Evolutionary conservation across 192 early-diverging fungal species (phyloP).

Genomic region (Podila minutissima): DNA sequence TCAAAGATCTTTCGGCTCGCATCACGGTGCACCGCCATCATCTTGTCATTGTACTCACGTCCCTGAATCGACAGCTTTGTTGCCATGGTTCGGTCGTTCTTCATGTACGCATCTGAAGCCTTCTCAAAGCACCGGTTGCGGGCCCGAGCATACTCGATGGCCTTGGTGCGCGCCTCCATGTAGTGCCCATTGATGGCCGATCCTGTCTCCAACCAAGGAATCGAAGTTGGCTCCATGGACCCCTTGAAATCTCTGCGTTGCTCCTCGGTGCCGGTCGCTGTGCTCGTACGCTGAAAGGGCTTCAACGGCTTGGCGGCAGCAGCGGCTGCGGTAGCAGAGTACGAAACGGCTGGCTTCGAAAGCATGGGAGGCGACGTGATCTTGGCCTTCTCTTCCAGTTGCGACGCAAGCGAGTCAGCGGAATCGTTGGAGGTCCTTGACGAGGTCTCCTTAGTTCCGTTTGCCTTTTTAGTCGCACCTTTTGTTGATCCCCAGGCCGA

Average conservation of each 20-base stretch:
- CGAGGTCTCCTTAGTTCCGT: slow-evolving; percentile 2
- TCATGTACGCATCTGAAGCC: slow-evolving; percentile 55
- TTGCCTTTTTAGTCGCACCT: slow-evolving; percentile 6
- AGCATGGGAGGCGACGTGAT: slow-evolving; percentile 17
- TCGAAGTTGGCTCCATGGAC: slow-evolving; percentile 17
- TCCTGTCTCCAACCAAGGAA: slow-evolving; percentile 64
- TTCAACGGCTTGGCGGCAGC: slow-evolving; percentile 51
- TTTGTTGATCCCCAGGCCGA: slow-evolving; percentile 1
- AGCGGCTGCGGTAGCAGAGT: slow-evolving; percentile 44
- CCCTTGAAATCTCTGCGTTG: slow-evolving; percentile 13
- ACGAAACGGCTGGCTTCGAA: slow-evolving; percentile 12
- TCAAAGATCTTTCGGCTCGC: slow-evolving; percentile 61
- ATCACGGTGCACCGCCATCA: slow-evolving; percentile 58
- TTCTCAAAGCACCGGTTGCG: slow-evolving; percentile 59
- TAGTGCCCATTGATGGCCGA: slow-evolving; percentile 50
- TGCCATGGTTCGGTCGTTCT: slow-evolving; percentile 56
- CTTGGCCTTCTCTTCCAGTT: slow-evolving; percentile 41
- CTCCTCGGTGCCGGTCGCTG: slow-evolving; percentile 2
- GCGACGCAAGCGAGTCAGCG: slow-evolving; percentile 11
- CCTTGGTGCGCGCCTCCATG: slow-evolving; percentile 52
- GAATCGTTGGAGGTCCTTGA: neutral
- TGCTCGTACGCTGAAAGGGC: slow-evolving; percentile 12
- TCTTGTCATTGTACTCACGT: slow-evolving; percentile 56
- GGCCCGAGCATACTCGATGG: slow-evolving; percentile 56
- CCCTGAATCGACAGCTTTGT: slow-evolving; percentile 54